Conservation (phyloP, 805 yeast genomes). For the Cyberlindnera veronae region DNA sequence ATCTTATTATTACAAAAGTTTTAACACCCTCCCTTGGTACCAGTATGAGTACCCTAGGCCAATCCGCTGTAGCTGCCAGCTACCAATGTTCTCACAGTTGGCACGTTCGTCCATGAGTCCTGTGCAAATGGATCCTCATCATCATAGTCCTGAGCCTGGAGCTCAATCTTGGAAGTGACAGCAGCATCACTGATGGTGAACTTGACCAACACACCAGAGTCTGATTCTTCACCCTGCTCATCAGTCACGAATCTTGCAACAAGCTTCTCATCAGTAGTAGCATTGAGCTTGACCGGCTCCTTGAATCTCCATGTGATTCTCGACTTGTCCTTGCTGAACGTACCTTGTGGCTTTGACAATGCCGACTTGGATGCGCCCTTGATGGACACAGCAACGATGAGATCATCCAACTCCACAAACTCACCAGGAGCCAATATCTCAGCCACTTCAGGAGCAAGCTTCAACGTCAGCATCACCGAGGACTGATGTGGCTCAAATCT, state of each 20-base stretch:
- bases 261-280: constrained; percentile 55
- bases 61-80: constrained; percentile 37
- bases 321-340: constrained; percentile 80
- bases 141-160: constrained; percentile 34
- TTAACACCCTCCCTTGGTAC: no score
- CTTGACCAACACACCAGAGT: constrained; percentile 68
- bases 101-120: constrained; percentile 33
- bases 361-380: constrained; percentile 68
- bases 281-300: constrained; percentile 36
- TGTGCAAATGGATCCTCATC: constrained; percentile 38
- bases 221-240: constrained; percentile 66
- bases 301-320: constrained; percentile 83
- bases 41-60: no score
- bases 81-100: constrained; percentile 32
- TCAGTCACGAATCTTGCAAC: constrained; percentile 85
- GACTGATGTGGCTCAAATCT: constrained; percentile 82
- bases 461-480: constrained; percentile 72
- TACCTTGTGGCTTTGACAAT: constrained; percentile 87
- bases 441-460: constrained; percentile 47
- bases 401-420: constrained; percentile 35
- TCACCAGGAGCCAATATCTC: constrained; percentile 34
- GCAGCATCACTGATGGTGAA: constrained; percentile 46
- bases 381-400: constrained; percentile 49
- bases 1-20: no score
- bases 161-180: constrained; percentile 39